These are phyloP conservation scores for Eucalyptus viminalis DNA, from an alignment of 345 rosid genomes.

Conservation along the genomic window DNA sequence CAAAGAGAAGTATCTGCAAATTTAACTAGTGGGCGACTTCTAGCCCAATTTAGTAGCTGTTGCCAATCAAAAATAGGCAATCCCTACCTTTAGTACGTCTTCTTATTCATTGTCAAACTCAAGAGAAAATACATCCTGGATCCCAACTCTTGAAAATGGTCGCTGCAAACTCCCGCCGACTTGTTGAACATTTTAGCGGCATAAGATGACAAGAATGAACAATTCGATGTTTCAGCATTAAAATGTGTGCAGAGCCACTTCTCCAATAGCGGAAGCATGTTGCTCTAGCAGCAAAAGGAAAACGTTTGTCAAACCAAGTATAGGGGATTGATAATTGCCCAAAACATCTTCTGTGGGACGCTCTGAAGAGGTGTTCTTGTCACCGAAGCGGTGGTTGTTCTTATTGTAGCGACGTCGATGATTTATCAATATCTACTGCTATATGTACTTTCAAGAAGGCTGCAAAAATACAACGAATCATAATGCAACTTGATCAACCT, in stretches of 20 bases:
- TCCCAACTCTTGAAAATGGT: neutral
- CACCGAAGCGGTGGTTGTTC: neutral
- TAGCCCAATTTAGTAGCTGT: neutral
- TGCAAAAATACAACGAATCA: neutral
- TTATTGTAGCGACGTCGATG: neutral
- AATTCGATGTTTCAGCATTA: neutral
- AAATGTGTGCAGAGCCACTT: neutral
- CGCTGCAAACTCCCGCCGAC: neutral
- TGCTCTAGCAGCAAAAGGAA: neutral
- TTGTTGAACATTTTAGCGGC: neutral
- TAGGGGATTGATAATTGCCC: neutral
- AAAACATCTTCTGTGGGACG: neutral
- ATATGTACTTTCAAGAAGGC: neutral
- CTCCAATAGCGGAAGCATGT: neutral
- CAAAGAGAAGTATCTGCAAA: neutral
- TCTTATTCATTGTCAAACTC: neutral
- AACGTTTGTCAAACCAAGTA: neutral
- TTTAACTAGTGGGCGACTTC: neutral
- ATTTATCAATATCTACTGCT: neutral
- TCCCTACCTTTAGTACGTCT: neutral
- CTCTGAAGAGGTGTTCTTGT: neutral
- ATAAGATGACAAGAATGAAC: neutral
- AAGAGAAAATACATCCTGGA: neutral
- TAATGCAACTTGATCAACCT: neutral
- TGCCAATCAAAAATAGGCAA: neutral